Evolutionary conservation across 352 stramenopile genomes (phyloP), one percentile per base, ranked within the genome.

Genomic region (Pythium guiyangense): DNA sequence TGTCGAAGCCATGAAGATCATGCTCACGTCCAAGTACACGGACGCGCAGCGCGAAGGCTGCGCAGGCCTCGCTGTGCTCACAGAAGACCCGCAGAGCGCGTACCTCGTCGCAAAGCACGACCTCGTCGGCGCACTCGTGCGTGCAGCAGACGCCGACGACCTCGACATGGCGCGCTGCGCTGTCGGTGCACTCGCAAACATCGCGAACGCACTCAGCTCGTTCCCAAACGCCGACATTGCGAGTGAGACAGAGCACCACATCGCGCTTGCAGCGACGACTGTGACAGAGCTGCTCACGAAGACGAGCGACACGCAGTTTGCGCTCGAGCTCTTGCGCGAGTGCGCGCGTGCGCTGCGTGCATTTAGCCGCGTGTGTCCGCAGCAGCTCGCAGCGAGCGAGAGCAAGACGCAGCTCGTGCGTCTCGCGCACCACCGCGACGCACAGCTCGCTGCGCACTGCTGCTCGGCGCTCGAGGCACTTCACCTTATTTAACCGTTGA

Each of bases 1-100:
- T 40, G 74, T 91, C 10, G 79, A 92, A 35, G 81, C 80, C 22
- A 90, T 93, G 77, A 89, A 90, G 63, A 88, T 91, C 52, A 93
- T 93, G 84, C 59, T 93, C 22, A 88, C 79, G 10, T 92, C 81
- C 29, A 75, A 75, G 47, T 89, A 75, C 48, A 45, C 79, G 12
- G 84, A 93, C 42, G 77, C 73, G 11, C 85, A 90, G 65, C 76
- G 77, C 4, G 84, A 93, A 73, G 84, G 79, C 29, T 93, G 81
- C 60, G 66, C 79, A 4, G 81, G 73, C 0, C 74, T 93, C 26
- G 84, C 84, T 0, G 75, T 83, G 45, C 76, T 91, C 53, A 92
- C 84, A 0, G 72, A 88, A 26, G 71, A 90, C 57, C 60, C 70
- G 44, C 72, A 79, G 40, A 90, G 84, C 53, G 72, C 74, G 3